Conservation (phyloP, 1,284 basidiomycete genomes). For the Ustilago loliicola region DNA sequence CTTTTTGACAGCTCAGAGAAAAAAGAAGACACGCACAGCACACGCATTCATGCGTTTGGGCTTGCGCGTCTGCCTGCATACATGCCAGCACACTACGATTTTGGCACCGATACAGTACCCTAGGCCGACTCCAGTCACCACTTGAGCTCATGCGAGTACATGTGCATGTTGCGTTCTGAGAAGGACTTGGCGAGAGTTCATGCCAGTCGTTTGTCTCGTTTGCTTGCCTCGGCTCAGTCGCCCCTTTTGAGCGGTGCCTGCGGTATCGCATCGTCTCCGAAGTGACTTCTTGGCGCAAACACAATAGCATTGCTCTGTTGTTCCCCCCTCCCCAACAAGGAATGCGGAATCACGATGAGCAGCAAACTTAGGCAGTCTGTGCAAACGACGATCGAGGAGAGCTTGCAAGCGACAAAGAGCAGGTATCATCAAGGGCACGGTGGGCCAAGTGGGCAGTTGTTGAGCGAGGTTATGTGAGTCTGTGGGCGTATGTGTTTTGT, state of each 20-base stretch:
- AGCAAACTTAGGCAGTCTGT: no score
- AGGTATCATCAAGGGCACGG: neutral
- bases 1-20: conserved; percentile 12
- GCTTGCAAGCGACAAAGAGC: neutral
- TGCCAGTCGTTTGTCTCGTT: conserved; percentile 17
- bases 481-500: no score
- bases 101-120: neutral
- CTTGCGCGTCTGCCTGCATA: conserved; percentile 1
- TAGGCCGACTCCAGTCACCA: neutral
- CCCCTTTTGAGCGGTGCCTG: conserved; percentile 12
- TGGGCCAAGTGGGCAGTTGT: neutral
- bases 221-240: conserved; percentile 7
- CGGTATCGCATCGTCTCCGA: conserved; percentile 22
- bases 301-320: neutral
- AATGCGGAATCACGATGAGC: neutral
- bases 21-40: neutral
- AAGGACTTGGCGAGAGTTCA: conserved; percentile 36
- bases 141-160: conserved; percentile 16
- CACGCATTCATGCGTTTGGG: conserved; percentile 5
- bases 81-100: conserved; percentile 16
- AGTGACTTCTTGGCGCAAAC: conserved; percentile 17
- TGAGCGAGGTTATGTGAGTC: no score
- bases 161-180: conserved; percentile 21
- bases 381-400: no score
- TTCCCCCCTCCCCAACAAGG: neutral